phyloP scores from a whole-genome alignment of 2,329 filamentous ascomycete genomes.

The Trichoderma citrinoviride region DNA sequence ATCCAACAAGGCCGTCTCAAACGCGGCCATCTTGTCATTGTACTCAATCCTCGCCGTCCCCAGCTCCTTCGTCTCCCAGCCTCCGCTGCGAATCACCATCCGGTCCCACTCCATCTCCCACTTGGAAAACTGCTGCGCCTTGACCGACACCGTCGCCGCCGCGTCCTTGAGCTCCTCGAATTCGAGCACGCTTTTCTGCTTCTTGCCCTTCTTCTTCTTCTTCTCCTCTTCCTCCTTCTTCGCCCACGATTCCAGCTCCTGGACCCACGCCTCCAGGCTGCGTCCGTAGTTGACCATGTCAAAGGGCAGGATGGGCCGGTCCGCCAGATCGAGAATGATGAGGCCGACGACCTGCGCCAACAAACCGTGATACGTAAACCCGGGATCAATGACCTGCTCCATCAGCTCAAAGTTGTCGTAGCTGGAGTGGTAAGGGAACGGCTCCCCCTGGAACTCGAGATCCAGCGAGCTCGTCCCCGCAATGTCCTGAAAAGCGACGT shows the following conservation, averaged over 20 bases:
- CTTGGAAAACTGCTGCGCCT: slow-evolving; percentile 59
- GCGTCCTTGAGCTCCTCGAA: slow-evolving; percentile 50
- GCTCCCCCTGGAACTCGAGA: slow-evolving; percentile 68
- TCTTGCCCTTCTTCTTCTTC: slow-evolving; percentile 19
- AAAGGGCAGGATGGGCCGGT: slow-evolving; percentile 78
- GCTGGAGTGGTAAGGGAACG: slow-evolving; percentile 74
- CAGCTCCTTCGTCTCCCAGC: slow-evolving; percentile 71
- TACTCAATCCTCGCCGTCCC: slow-evolving; percentile 68
- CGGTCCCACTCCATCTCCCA: slow-evolving; percentile 80
- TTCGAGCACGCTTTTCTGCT: slow-evolving; percentile 26
- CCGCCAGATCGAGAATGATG: slow-evolving; percentile 79
- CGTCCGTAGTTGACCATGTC: slow-evolving; percentile 72
- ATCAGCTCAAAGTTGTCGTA: slow-evolving; percentile 93
- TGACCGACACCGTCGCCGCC: slow-evolving; percentile 53
- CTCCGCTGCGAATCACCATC: slow-evolving; percentile 65
- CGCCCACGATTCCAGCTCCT: slow-evolving; percentile 65
- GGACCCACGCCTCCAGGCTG: slow-evolving; percentile 62
- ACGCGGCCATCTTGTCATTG: slow-evolving; percentile 74
- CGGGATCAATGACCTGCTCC: slow-evolving; percentile 73
- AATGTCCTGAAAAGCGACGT: slow-evolving; percentile 86
- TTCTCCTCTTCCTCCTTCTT: slow-evolving; percentile 50
- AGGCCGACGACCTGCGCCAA: slow-evolving; percentile 78
- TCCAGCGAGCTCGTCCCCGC: slow-evolving; percentile 86
- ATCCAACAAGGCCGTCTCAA: slow-evolving; percentile 83
- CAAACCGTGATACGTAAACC: slow-evolving; percentile 74